These are phyloP conservation scores for Colletotrichum godetiae DNA, from an alignment of 2,329 filamentous ascomycete species.

Conservation along the genomic window DNA sequence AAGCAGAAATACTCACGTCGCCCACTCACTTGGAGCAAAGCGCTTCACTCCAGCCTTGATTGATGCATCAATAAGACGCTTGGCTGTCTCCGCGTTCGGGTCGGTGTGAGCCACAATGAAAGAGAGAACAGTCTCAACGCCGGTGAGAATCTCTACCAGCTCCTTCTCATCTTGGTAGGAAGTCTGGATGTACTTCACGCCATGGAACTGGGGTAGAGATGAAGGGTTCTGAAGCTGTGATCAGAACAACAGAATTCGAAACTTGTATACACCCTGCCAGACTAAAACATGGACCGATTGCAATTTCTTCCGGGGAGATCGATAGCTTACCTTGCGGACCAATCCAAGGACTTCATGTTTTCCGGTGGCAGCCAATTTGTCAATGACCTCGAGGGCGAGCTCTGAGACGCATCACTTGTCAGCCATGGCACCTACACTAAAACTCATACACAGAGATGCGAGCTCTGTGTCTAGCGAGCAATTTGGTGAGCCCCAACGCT, in stretches of 20 bases:
- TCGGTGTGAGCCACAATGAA: constrained; percentile 55
- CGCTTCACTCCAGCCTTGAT: constrained; percentile 68
- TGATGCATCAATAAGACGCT: constrained; percentile 68
- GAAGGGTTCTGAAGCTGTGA: constrained; percentile 32
- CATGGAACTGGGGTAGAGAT: constrained; percentile 35
- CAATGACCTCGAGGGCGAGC: constrained; percentile 38
- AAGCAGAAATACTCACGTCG: constrained; percentile 44
- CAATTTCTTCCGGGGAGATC: fast-evolving
- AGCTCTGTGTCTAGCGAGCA: neutral
- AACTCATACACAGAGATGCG: neutral
- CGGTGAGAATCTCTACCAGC: constrained; percentile 53
- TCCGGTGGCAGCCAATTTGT: constrained; percentile 30
- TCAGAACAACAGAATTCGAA: neutral
- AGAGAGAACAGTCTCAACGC: constrained; percentile 63
- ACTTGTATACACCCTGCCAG: neutral
- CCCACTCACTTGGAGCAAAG: constrained; percentile 71
- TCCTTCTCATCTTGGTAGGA: constrained; percentile 55
- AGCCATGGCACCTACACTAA: neutral
- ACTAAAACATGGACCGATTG: neutral
- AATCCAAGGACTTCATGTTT: constrained; percentile 42
- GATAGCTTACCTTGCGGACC: constrained; percentile 39
- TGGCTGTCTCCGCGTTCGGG: constrained; percentile 55
- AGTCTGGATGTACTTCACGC: constrained; percentile 52
- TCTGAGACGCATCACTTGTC: constrained; percentile 8
- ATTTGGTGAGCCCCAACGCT: too few species aligned